Evolutionary conservation across 2,329 filamentous ascomycete species (phyloP).

Genomic region (Elsinoe perseae): DNA sequence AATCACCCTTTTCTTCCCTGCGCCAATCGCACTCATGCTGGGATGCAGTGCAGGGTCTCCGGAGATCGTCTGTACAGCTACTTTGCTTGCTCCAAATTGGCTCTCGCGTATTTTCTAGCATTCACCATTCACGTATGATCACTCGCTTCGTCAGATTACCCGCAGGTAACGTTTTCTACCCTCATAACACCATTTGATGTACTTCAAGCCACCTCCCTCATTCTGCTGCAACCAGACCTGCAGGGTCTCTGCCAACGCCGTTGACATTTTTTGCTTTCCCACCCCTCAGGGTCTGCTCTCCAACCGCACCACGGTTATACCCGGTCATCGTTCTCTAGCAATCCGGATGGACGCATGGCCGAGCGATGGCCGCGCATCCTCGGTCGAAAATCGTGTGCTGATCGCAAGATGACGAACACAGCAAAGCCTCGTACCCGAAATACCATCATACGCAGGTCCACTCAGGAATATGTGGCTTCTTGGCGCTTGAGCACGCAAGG

Average conservation of each 20-base stretch:
- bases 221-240: neutral
- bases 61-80: neutral
- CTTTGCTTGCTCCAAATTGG: neutral
- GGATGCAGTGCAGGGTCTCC: neutral
- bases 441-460: neutral
- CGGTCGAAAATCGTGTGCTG: slow-evolving; percentile 3
- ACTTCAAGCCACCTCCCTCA: slow-evolving; percentile 4
- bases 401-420: neutral
- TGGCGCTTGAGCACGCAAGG: neutral
- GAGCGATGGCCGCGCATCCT: neutral
- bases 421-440: neutral
- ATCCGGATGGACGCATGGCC: neutral
- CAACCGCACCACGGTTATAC: neutral
- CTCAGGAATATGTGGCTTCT: neutral
- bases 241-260: neutral
- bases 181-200: too few species aligned
- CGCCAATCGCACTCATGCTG: neutral
- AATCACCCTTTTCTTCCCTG: neutral
- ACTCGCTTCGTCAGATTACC: too few species aligned
- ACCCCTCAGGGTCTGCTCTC: neutral
- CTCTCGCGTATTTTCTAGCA: neutral
- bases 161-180: too few species aligned
- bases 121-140: too few species aligned
- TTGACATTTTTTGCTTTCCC: neutral
- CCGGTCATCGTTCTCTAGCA: neutral